Evolutionary conservation across 1,284 basidiomycete species (phyloP).

Genomic region (Irpex sp.): DNA sequence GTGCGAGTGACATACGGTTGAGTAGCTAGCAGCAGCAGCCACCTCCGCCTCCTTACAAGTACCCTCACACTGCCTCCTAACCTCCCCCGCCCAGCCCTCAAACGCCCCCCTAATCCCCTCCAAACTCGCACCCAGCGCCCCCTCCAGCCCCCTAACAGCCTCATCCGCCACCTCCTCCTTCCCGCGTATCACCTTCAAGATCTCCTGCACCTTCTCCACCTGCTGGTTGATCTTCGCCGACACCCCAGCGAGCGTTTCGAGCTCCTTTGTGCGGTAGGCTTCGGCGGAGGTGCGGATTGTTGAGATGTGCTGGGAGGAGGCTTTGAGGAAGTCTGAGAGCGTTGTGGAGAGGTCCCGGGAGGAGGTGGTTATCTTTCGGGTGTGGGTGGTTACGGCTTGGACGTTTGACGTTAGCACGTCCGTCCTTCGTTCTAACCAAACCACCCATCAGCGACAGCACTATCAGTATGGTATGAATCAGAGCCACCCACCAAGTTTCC

Average conservation of each 20-base stretch:
- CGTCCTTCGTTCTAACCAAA: slow-evolving; percentile 68
- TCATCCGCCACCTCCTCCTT: slow-evolving; percentile 55
- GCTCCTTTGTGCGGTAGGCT: slow-evolving; percentile 53
- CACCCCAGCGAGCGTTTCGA: slow-evolving; percentile 47
- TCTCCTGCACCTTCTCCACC: slow-evolving; percentile 52
- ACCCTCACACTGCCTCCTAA: slow-evolving; percentile 45
- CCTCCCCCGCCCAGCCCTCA: slow-evolving; percentile 47
- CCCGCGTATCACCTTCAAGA: slow-evolving; percentile 53
- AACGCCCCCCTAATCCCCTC: slow-evolving; percentile 52
- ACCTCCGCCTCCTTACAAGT: slow-evolving; percentile 45
- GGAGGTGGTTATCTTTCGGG: slow-evolving; percentile 51
- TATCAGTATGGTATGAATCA: slow-evolving; percentile 20
- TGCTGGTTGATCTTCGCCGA: slow-evolving; percentile 61
- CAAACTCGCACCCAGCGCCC: slow-evolving; percentile 47
- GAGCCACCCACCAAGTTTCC: slow-evolving; percentile 71
- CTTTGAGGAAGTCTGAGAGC: slow-evolving; percentile 61
- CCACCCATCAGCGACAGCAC: not conserved
- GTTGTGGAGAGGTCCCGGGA: slow-evolving; percentile 51
- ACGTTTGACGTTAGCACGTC: slow-evolving; percentile 64
- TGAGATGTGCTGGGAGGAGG: slow-evolving; percentile 47
- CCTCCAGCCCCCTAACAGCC: slow-evolving; percentile 45
- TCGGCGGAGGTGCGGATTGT: slow-evolving; percentile 57
- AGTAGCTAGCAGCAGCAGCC: slow-evolving; percentile 40
- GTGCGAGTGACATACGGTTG: slow-evolving; percentile 31
- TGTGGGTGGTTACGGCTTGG: slow-evolving; percentile 60